Evolutionary conservation across 495 filamentous ascomycete species (phyloP).

Genomic region (Tirmania nivea): DNA sequence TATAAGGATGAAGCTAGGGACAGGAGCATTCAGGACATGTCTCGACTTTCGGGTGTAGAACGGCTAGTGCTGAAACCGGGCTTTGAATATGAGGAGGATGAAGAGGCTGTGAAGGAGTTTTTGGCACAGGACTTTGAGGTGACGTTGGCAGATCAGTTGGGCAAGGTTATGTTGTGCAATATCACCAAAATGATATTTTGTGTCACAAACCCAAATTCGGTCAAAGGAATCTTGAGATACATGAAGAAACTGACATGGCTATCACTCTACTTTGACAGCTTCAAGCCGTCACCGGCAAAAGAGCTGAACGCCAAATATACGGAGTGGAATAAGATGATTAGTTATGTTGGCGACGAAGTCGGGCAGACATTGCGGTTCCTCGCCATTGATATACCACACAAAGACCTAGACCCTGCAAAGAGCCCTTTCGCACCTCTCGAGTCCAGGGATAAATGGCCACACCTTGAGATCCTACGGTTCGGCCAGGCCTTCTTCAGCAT

Average conservation of each 20-base stretch:
- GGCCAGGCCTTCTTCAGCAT: background rate
- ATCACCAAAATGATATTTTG: background rate
- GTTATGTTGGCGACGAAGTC: background rate
- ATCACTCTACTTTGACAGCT: background rate
- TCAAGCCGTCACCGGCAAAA: background rate
- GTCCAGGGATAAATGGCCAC: background rate
- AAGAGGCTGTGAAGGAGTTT: background rate
- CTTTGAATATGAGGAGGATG: background rate
- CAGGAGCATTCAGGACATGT: background rate
- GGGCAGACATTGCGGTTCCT: background rate
- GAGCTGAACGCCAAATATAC: background rate
- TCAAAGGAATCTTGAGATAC: background rate
- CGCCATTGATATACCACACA: background rate
- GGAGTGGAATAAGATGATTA: background rate
- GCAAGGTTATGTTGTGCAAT: background rate
- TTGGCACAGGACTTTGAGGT: background rate
- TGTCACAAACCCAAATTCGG: background rate
- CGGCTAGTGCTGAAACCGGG: background rate
- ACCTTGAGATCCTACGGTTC: background rate
- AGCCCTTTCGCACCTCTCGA: background rate
- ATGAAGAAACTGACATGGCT: background rate
- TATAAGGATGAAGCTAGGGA: background rate
- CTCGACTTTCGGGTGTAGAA: background rate
- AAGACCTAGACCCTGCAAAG: background rate
- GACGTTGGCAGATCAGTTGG: background rate